phyloP scores from a whole-genome alignment of 352 stramenopile genomes.

The Pythium volutum region DNA sequence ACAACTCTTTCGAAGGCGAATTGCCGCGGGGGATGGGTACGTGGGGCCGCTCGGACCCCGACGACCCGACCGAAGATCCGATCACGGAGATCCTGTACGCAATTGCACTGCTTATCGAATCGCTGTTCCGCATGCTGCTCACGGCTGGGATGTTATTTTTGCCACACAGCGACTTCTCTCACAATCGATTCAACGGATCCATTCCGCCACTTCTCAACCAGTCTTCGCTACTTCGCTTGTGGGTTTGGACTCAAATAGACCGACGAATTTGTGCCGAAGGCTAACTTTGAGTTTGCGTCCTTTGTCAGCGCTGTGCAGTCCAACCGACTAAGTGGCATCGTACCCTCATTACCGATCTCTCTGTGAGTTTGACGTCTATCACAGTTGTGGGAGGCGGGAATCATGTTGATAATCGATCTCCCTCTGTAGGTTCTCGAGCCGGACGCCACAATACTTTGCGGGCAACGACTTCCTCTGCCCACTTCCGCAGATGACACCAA shows the following conservation, averaged over 20 bases:
- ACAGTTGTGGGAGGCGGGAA: background rate
- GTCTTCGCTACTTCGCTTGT: conserved; percentile 47
- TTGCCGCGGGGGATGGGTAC: conserved; percentile 35
- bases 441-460: conserved; percentile 13
- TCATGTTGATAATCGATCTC: background rate
- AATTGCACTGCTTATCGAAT: background rate
- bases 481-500: conserved; percentile 13
- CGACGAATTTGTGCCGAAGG: background rate
- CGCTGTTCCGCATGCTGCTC: background rate
- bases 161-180: conserved; percentile 39
- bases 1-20: conserved; percentile 42
- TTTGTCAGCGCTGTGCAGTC: conserved; percentile 16
- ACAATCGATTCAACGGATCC: conserved; percentile 41
- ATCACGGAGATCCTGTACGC: conserved; percentile 42
- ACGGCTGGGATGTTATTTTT: background rate
- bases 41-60: conserved; percentile 45
- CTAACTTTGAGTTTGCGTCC: background rate
- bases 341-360: conserved; percentile 14
- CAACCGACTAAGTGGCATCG: conserved; percentile 19
- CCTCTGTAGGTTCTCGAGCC: background rate
- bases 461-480: conserved; percentile 30
- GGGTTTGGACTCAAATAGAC: conserved; percentile 11
- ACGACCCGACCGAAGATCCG: conserved; percentile 51
- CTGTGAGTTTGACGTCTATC: conserved; percentile 12
- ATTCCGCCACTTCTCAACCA: conserved; percentile 45